Base-by-base conservation (phyloP, 2,329 filamentous ascomycete genomes). In the Fusarium sp. region DNA sequence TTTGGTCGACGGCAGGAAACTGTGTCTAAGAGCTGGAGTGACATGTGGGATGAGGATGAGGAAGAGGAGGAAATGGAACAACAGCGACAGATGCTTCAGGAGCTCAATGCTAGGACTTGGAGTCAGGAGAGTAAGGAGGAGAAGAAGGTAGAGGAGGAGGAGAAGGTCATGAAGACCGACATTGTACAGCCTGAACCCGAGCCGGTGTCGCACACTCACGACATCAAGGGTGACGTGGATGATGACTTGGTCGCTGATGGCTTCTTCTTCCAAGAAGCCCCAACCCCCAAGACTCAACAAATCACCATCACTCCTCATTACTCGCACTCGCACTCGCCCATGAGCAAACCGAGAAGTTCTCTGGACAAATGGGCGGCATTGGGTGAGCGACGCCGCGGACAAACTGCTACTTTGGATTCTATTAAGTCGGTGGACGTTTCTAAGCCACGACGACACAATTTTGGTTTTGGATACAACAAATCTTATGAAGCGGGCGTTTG, bases 11-110 rank as follows among this genome's bases (percentile, higher is more conserved):
- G 92, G 80, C 89, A 90, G 71, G 92, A 95, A 50, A 86, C 89
- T 53, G 93, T 97, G 53, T 97, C 96, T 63, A 98, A 98, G 91
- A 98, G 96, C 86, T 99, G 96, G 96, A 97, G 95, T 79, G 96
- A 99, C 81, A 91, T 98, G 82, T 98, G 95, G 92, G 95, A 98
- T 66, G 95, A 98, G 81, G 95, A 98, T 60, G 85, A 87, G 50
- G 95, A 93, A 72, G 91, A 92, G 71, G 89, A 92, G 77, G 90
- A 92, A 78, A 87, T 87, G 70, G 83, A 84, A 67, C 88, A 88
- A 72, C 89, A 92, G 79, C 71, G 79, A 44, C 74, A 77, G 59
- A 67, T 76, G 42, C 83, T 92, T 31, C 89, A 92, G 82, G 85
- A 91, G 79, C 86, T 92, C 78, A 94, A 94, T 80, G 89, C 91